Evolutionary conservation across 2,329 filamentous ascomycete genomes (phyloP), one percentile per base, ranked within the genome.

Genomic region (Acrocalymma vagum): DNA sequence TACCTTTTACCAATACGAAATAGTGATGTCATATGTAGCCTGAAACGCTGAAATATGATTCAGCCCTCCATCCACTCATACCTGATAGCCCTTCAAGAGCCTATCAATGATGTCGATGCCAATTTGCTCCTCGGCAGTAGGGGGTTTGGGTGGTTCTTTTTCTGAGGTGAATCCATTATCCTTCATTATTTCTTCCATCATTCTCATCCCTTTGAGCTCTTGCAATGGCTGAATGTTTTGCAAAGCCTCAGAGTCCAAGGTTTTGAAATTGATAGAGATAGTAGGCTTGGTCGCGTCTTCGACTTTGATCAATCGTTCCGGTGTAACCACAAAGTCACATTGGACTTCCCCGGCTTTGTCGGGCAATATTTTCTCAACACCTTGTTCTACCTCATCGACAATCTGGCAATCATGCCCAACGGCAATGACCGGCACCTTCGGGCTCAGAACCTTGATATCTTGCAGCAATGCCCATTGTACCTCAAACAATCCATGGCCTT

Each of bases 351-450:
- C 73, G 1, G 49, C 43, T 31, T 72, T 69, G 2, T 44, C 38
- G 7, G 50, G 61, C 16, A 36, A 45, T 26, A 59, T 42, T 3
- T 38, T 29, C 11, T 72, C 55, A 9, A 61, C 13, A 0, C 51
- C 51, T 5, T 53, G 21, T 8, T 36, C 37, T 2, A 27, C 34
- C 38, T 70, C 63, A 14, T 70, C 60, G 16, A 76, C 51, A 8
- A 75, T 61, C 51, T 76, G 73, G 38, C 71, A 75, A 13, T 65
- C 60, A 48, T 76, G 73, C 6, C 69, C 72, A 5, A 75, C 38
- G 5, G 65, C 67, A 2, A 69, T 54, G 3, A 68, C 67, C 0
- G 56, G 53, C 5, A 64, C 63, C 3, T 46, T 29, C 5, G 31
- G 10, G 4, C 36, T 38, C 6, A 75, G 55, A 9, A 65, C 47